Base-by-base conservation (phyloP, 305 asterid genomes). In the Fraxinus latifolia region DNA sequence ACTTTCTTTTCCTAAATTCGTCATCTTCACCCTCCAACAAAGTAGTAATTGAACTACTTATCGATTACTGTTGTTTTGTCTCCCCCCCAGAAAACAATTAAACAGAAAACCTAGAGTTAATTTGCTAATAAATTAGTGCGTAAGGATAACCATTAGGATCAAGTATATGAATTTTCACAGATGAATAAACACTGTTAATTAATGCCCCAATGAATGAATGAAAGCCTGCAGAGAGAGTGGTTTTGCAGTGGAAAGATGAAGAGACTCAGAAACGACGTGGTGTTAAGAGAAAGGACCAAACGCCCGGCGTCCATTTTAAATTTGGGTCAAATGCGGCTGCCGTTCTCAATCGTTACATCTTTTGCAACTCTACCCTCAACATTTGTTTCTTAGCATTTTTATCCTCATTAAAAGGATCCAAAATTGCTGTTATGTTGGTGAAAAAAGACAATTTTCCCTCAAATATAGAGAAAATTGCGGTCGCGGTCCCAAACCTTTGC, bases 21-120 rank as follows among this genome's bases (percentile, higher is more conserved):
- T 78, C 91, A 86, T 88, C 89, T 84, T 81, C 82, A 31, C 39
- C 39, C 44, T 27, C 44, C 42, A 70, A 70, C 31, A 21, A 19
- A 11, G 8, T 8, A 15, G 4, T 29, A 29, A 70, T 70, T 70
- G 7, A 32, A 32, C 44, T 4, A 31, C 7, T 34, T 70, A 31
- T 70, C 14, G 76, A n/a, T 70, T 70, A 32, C 12, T 70, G 42
- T 70, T 70, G 39, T 70, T 15, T 70, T 32, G 42, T 5, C 76
- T 33, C 11, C 25, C 75, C 23, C 75, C 23, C 39, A 70, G 42
- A 31, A 67, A 67, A 27, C 36, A 67, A 67, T 67, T 67, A 29
- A 27, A 67, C 74, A 29, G 34, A 65, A 70, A 70, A 70, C 76
- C 76, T 15, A 68, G 5, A 29, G 19, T 68, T 32, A 14, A 70